These are phyloP conservation scores for Diaporthe sp. DNA, from an alignment of 2,329 filamentous ascomycete species.

Conservation along the genomic window DNA sequence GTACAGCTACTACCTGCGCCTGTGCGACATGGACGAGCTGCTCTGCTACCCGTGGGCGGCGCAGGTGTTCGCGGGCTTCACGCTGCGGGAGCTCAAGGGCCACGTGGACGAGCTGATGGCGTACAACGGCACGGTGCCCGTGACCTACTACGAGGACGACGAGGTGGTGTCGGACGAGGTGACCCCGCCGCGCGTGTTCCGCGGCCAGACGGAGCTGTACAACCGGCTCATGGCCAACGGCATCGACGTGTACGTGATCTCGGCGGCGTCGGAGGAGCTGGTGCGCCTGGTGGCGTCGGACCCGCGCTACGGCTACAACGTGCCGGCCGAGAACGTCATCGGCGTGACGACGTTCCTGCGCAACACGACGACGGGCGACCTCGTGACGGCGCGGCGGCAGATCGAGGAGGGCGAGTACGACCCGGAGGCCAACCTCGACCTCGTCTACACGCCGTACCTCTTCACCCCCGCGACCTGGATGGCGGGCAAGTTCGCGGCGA, in stretches of 20 bases:
- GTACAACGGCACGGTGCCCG: slow-evolving; percentile 52
- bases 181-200: slow-evolving; percentile 54
- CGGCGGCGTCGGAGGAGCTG: slow-evolving; percentile 59
- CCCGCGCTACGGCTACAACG: slow-evolving; percentile 61
- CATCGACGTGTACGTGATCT: slow-evolving; percentile 60
- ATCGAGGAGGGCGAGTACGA: slow-evolving; percentile 55
- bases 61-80: slow-evolving; percentile 58
- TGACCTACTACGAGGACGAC: slow-evolving; percentile 54
- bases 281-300: slow-evolving; percentile 62
- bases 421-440: slow-evolving; percentile 54
- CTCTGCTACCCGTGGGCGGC: slow-evolving; percentile 60
- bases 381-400: slow-evolving; percentile 57
- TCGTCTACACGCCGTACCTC: slow-evolving; percentile 57
- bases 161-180: slow-evolving; percentile 49
- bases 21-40: slow-evolving; percentile 58
- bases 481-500: slow-evolving; percentile 59
- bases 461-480: slow-evolving; percentile 60
- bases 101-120: slow-evolving; percentile 33
- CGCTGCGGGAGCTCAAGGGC: slow-evolving; percentile 36
- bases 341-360: slow-evolving; percentile 57
- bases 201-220: slow-evolving; percentile 59
- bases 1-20: slow-evolving; percentile 61
- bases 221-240: slow-evolving; percentile 58
- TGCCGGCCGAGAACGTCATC: slow-evolving; percentile 59
- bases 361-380: slow-evolving; percentile 47